Evolutionary conservation across 208 protist genomes (phyloP), one percentile per base, ranked within the genome.

Genomic region (Herpetomonas samuelpessoai): DNA sequence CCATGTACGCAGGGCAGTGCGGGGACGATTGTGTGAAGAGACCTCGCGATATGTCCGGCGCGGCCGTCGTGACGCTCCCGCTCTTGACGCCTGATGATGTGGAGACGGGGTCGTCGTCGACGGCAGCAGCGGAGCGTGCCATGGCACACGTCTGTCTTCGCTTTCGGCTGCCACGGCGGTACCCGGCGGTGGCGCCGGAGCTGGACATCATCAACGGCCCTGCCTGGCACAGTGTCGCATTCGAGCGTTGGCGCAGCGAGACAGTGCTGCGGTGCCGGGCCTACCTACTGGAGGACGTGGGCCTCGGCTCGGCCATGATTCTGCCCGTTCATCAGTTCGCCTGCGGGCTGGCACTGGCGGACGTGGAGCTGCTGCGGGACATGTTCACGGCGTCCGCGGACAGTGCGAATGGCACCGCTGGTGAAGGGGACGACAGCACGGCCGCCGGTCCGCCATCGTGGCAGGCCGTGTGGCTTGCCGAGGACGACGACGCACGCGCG

Each of bases 1-100:
- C 62, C 31, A 91, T 93, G 81, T 95, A 92, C 63, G 83, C 72
- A 2, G 81, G 86, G 44, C 81, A 79, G 7, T 77, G 49, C 45
- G 59, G 75, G 16, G 44, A 48, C 3, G 44, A 48, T 19, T 48
- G 44, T 22, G 44, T 48, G 12, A 3, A 6, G 10, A 9, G 19
- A 22, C 18, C 44, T 19, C 10, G 16, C 44, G 44, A 19, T 19
- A 6, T 6, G 44, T 28, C 66, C 16, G 50, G 60, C 9, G 70
- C 60, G 39, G 52, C 63, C 46, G 69, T 64, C 21, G 80, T 85
- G n/a, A 62, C 48, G 29, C 57, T 95, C 22, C 82, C 75, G 7
- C 56, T 82, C 16, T 68, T 86, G 3, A 68, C 76, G 25, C 71
- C 70, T 24, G 58, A 61, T 2, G 52, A 50, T 16, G 52, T 62